Evolutionary conservation across 768 basidiomycete genomes (phyloP).

Genomic region (Suillus ampliporus): DNA sequence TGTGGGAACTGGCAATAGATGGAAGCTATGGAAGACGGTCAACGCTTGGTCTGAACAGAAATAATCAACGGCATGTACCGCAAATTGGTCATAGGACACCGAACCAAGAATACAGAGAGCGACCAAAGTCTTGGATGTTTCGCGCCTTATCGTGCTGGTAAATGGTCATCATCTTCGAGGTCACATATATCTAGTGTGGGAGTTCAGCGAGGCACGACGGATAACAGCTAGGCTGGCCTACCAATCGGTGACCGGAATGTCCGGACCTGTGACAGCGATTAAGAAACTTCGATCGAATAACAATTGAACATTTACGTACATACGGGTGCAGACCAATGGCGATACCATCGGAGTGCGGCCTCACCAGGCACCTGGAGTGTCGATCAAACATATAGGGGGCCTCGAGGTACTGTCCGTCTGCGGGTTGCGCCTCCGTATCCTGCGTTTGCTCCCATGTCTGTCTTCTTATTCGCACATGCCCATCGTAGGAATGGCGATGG

Average conservation of each 20-base stretch:
- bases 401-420: slow-evolving; percentile 17
- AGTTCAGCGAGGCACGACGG: not conserved
- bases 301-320: slow-evolving; percentile 23
- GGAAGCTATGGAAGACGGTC: not conserved
- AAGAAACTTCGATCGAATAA: not conserved
- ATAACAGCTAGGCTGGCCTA: slow-evolving; percentile 15
- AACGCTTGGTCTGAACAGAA: slow-evolving; percentile 2
- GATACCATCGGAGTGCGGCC: slow-evolving; percentile 37
- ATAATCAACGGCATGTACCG: slow-evolving; percentile 4
- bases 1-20: slow-evolving; percentile 1
- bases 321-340: slow-evolving; percentile 33
- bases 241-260: slow-evolving; percentile 39
- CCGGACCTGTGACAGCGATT: slow-evolving; percentile 31
- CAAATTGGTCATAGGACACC: not conserved
- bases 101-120: not conserved
- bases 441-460: slow-evolving; percentile 23
- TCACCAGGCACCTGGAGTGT: slow-evolving; percentile 32
- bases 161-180: slow-evolving; percentile 29
- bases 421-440: slow-evolving; percentile 13
- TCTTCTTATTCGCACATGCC: slow-evolving; percentile 29
- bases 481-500: slow-evolving; percentile 25
- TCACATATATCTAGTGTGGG: slow-evolving; percentile 33
- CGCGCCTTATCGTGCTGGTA: slow-evolving; percentile 24
- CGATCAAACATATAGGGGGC: slow-evolving; percentile 34
- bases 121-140: not conserved